phyloP scores from a whole-genome alignment of 305 asterid genomes.

The Rubia occidens region DNA sequence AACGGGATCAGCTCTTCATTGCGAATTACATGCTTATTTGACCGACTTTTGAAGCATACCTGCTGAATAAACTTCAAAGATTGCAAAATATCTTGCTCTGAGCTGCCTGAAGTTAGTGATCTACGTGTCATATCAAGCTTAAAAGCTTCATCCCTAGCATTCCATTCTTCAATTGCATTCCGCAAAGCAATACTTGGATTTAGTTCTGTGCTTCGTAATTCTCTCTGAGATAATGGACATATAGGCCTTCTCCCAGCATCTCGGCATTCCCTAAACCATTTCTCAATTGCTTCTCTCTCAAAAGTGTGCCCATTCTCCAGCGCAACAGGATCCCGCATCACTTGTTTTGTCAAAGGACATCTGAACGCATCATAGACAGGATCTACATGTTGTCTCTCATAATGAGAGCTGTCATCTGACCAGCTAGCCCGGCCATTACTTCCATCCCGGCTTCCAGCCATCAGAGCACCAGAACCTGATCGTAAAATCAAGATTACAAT shows the following conservation, averaged over 20 bases:
- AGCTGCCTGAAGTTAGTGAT: conserved; percentile 43
- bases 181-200: conserved; percentile 84
- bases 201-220: conserved; percentile 58
- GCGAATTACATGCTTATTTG: conserved; percentile 59
- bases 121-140: conserved; percentile 81
- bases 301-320: conserved; percentile 83
- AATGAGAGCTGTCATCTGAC: conserved; percentile 72
- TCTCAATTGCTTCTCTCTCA: conserved; percentile 86
- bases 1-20: conserved; percentile 69
- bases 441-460: conserved; percentile 77
- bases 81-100: conserved; percentile 52
- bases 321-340: conserved; percentile 84
- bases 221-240: conserved; percentile 75
- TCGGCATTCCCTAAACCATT: conserved; percentile 69
- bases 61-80: conserved; percentile 62
- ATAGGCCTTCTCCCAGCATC: conserved; percentile 54
- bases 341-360: conserved; percentile 85
- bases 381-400: conserved; percentile 65
- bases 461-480: conserved; percentile 35
- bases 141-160: conserved; percentile 88
- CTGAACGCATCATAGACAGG: conserved; percentile 82
- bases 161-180: conserved; percentile 90
- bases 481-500: conserved; percentile 11
- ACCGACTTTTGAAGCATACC: conserved; percentile 48
- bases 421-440: conserved; percentile 50